A percentile compares a stretch with the other conserved stretches of the same genome.
Conservation (phyloP, 495 filamentous ascomycete genomes). For the Viridothelium virens region DNA sequence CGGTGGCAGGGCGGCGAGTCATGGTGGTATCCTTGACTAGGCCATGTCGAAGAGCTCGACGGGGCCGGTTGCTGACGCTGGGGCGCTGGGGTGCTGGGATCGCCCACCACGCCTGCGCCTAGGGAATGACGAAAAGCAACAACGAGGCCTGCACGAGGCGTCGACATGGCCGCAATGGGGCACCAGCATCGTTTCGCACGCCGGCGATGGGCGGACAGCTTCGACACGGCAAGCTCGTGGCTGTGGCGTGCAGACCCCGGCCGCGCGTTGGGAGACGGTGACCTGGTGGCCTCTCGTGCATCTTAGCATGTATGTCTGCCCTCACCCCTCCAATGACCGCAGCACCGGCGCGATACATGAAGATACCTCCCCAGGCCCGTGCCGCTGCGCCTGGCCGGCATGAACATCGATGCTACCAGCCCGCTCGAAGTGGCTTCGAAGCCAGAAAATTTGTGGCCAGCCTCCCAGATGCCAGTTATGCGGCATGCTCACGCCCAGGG, state of each 20-base stretch:
- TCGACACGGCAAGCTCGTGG: slow-evolving; percentile 3
- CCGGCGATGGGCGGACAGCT: background rate
- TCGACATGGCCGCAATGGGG: background rate
- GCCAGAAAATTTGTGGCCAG: too few species aligned
- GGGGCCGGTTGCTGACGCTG: slow-evolving; percentile 5
- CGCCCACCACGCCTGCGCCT: background rate
- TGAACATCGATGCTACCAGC: background rate
- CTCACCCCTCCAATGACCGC: background rate
- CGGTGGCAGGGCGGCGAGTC: slow-evolving; percentile 8
- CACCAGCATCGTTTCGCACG: background rate
- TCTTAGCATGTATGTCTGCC: background rate
- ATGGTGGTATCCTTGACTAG: slow-evolving; percentile 5
- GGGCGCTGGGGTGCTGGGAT: background rate
- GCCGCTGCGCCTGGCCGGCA: background rate
- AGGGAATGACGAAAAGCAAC: slow-evolving; percentile 12
- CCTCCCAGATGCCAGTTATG: too few species aligned
- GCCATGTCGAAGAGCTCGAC: background rate
- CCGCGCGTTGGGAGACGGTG: slow-evolving; percentile 1
- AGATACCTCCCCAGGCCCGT: background rate
- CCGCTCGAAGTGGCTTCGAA: too few species aligned
- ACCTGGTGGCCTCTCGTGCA: background rate
- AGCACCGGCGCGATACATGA: background rate
- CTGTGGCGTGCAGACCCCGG: slow-evolving; percentile 10
- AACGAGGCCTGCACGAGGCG: background rate
- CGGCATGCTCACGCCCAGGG: too few species aligned